Evolutionary conservation across 2,329 filamentous ascomycete species (phyloP), one percentile per base, ranked within the genome.

Genomic region (Fusarium verticillioides): DNA sequence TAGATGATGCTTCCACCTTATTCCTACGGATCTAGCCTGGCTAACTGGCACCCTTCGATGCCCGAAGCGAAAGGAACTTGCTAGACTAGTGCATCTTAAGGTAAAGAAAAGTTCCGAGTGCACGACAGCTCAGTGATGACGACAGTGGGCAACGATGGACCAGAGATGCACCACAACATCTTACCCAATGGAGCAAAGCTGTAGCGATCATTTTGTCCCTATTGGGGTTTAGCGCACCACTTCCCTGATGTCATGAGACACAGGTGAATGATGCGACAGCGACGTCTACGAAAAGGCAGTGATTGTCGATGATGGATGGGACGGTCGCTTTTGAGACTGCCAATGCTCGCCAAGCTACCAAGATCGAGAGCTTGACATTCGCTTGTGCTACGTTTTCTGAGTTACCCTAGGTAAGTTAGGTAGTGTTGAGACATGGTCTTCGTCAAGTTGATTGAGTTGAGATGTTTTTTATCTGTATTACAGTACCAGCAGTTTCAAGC

Each of bases 221-320:
- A 12, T 59, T 61, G 18, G 30, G 34, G 62, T 42, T 63, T 72
- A 73, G 70, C 49, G 59, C 30, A 53, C 26, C 39, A 42, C 46
- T 60, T 58, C 58, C 66, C 66, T 73, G 70, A 73, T 73, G 70
- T 73, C 70, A 73, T 73, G 59, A 26, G 37, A 57, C 63, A 54
- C 54, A 36, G 37, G 46, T 63, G 53, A 54, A 73, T 73, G 70
- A 73, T 73, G 70, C 70, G 53, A 59, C 70, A 65, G 42, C 49
- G 53, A 70, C 62, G 60, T 47, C 53, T 37, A 28, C 44, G 44
- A 69, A 44, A 42, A 43, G 67, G 49, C 60, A 70, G 66, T 52
- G 62, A 71, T 71, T 70, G 56, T 66, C 44, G 37, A 67, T 70
- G 67, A 67, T 71, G 61, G 39, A 59, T 67, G 56, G 52, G 47